Evolutionary conservation across 495 filamentous ascomycete genomes (phyloP).

Genomic region (Aspergillus diversus): DNA sequence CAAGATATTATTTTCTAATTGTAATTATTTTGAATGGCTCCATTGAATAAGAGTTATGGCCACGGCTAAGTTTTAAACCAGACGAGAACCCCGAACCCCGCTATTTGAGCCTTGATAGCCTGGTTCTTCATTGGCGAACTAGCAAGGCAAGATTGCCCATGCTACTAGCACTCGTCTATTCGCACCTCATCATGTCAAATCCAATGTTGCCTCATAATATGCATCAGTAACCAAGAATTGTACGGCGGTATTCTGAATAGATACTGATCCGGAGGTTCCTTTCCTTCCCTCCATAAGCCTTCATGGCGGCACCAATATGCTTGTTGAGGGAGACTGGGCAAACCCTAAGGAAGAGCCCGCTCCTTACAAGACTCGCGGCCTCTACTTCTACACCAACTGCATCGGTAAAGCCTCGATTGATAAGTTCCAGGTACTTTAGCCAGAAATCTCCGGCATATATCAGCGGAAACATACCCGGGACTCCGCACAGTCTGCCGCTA

Average conservation of each 20-base stretch:
- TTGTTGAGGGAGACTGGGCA: background rate
- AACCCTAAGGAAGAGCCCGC: background rate
- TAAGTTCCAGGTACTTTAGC: conserved; percentile 4
- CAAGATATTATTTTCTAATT: background rate
- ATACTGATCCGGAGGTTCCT: background rate
- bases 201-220: background rate
- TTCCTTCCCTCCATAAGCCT: background rate
- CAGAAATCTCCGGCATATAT: background rate
- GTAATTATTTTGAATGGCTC: background rate
- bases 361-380: background rate
- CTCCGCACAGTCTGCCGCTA: conserved; percentile 18
- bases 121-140: background rate
- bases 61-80: background rate
- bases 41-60: background rate
- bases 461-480: background rate
- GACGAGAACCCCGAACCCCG: background rate
- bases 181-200: background rate
- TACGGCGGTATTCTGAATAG: background rate
- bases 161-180: background rate
- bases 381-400: background rate
- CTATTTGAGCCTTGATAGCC: background rate
- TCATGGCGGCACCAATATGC: background rate
- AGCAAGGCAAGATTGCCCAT: background rate
- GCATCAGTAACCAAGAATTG: background rate
- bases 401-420: conserved; percentile 5